Base-by-base conservation (phyloP, 306 rosid genomes). In the Sindora glabra region DNA sequence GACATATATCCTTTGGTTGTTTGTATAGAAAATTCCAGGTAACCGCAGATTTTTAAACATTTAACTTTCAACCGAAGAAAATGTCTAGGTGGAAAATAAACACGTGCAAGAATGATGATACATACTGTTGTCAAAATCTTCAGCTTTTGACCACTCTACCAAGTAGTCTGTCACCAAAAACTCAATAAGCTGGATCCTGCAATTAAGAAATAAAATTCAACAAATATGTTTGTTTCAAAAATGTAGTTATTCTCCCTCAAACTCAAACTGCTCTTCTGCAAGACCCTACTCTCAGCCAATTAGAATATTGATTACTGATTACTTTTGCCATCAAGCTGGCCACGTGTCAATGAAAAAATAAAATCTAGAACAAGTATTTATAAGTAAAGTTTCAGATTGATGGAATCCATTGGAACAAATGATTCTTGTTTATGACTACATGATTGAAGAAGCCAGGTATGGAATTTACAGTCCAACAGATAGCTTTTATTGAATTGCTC, bases 131-230 rank as follows among this genome's bases (percentile, higher is more conserved):
- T 89, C 83, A 41, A 82, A 82, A 72, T 78, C 73, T 74, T 73
- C 81, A 48, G 83, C 86, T 66, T 72, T 79, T 26, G 87, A 78
- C 99, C 99, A 92, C 45, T 67, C 71, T 29, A 42, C 30, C 17
- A 80, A 79, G 89, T 78, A 81, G 73, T 86, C 96, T n/a, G 78
- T 67, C 64, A 80, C 82, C 80, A 92, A 62, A 71, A 86, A 83
- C 80, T 89, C 94, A 44, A 82, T 47, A 55, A 92, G 95, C 78
- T 89, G 96, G 61, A 92, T 86, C 96, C 95, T 89, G 87, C 56
- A 40, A 44, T 60, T 59, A 55, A 47, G 53, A 82, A 19, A 56
- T 56, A 45, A 74, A 18, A 62, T 55, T 64, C 30, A 71, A 62
- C 41, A 53, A 33, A 51, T 9, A 14, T 44, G 13, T 16, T 19